Conservation (phyloP, 345 rosid genomes). For the Psidium friedrichsthalianum region DNA sequence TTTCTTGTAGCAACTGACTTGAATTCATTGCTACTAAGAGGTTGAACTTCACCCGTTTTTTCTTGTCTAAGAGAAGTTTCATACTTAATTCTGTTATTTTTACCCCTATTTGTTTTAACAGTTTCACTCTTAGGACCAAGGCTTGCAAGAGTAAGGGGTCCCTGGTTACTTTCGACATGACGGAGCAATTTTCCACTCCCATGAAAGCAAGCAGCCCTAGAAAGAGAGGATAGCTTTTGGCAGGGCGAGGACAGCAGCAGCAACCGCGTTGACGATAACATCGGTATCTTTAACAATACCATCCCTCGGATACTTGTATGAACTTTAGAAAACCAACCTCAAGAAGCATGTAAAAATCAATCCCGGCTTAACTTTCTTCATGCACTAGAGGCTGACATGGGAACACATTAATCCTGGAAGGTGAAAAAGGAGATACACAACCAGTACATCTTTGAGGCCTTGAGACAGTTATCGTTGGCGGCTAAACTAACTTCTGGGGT, state of each 20-base stretch:
- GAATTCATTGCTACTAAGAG: constrained; percentile 11
- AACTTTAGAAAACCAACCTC: background rate
- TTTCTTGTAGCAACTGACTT: constrained; percentile 25
- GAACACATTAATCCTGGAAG: background rate
- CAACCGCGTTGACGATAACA: constrained; percentile 43
- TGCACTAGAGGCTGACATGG: background rate
- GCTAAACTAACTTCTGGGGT: background rate
- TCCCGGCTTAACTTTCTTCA: background rate
- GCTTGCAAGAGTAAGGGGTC: constrained; percentile 57
- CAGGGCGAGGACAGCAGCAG: constrained; percentile 45
- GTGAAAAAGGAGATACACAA: background rate
- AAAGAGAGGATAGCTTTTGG: constrained; percentile 27
- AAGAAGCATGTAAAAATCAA: background rate
- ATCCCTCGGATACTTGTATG: background rate
- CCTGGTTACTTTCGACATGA: constrained; percentile 24
- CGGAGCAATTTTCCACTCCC: constrained; percentile 26
- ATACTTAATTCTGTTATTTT: constrained; percentile 12
- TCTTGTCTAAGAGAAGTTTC: background rate
- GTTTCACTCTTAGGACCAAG: constrained; percentile 32
- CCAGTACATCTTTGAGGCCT: background rate
- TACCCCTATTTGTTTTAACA: constrained; percentile 10
- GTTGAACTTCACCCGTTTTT: background rate
- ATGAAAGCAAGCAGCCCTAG: constrained; percentile 23
- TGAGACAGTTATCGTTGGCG: background rate
- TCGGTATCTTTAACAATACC: constrained; percentile 25